These are phyloP conservation scores for Lipomyces yamanashiensis DNA, from an alignment of 805 yeast genomes.

Conservation along the genomic window DNA sequence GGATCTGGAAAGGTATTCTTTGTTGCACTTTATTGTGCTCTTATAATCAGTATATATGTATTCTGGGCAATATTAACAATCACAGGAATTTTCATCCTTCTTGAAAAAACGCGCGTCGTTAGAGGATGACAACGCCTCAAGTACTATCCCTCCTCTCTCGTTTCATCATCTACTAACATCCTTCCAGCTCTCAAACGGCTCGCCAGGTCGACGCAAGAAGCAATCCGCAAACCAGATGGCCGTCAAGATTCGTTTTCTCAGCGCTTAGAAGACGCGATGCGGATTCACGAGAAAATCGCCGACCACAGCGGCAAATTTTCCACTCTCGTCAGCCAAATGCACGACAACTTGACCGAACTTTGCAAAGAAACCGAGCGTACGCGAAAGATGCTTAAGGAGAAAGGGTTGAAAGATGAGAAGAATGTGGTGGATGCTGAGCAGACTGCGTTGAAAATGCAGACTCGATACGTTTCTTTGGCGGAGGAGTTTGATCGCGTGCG, in stretches of 20 bases:
- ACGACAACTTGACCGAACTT: slow-evolving; percentile 78
- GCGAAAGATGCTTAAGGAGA: slow-evolving; percentile 80
- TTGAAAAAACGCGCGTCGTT: slow-evolving; percentile 75
- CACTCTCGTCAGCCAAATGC: slow-evolving; percentile 79
- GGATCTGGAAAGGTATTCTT: slow-evolving; percentile 69
- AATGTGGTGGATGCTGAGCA: slow-evolving; percentile 81
- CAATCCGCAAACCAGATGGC: slow-evolving; percentile 55
- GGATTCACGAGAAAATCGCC: slow-evolving; percentile 80
- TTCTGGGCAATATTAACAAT: background rate
- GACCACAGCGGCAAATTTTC: slow-evolving; percentile 66
- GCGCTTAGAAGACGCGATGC: slow-evolving; percentile 70
- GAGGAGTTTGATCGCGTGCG: slow-evolving; percentile 84
- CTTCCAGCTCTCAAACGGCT: slow-evolving; percentile 67
- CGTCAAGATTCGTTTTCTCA: slow-evolving; percentile 68
- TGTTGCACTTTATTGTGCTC: too few species aligned
- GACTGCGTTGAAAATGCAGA: slow-evolving; percentile 86
- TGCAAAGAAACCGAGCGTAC: slow-evolving; percentile 69
- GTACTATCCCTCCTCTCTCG: slow-evolving; percentile 8
- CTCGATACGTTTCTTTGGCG: slow-evolving; percentile 75
- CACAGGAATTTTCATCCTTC: slow-evolving; percentile 65
- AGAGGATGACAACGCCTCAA: slow-evolving; percentile 67
- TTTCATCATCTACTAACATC: background rate
- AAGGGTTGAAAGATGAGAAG: slow-evolving; percentile 78
- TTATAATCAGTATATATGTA: background rate
- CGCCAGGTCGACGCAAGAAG: slow-evolving; percentile 58